A percentile compares a stretch with the other conserved stretches of the same genome.
phyloP scores from a whole-genome alignment of 2,329 filamentous ascomycete genomes.

The Verticillium albo-atrum region DNA sequence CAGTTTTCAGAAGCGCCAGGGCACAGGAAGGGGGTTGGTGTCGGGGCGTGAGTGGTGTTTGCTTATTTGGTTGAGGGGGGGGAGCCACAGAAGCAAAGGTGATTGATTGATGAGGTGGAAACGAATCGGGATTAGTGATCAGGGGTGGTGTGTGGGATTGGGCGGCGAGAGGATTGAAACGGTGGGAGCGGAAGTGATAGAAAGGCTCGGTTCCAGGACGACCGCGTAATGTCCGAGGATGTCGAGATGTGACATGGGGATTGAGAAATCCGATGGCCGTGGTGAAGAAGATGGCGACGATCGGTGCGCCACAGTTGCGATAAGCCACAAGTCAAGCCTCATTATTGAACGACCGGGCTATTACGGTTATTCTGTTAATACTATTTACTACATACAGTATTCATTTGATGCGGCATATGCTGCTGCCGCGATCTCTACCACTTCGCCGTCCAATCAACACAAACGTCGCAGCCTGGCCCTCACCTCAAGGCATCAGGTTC shows the following conservation, averaged over 20 bases:
- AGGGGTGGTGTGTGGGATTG: neutral
- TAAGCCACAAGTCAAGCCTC: neutral
- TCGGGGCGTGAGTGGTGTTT: neutral
- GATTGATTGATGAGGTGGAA: neutral
- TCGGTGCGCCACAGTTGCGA: neutral
- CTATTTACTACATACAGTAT: neutral
- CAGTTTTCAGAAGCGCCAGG: neutral
- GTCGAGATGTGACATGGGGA: neutral
- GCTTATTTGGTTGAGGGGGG: neutral
- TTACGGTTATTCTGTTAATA: neutral
- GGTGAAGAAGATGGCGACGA: neutral
- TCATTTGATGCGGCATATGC: neutral
- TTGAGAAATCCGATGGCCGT: neutral
- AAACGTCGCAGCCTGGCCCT: neutral
- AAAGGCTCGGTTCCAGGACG: neutral
- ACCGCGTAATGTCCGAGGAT: neutral
- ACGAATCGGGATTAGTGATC: neutral
- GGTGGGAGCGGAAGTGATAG: neutral
- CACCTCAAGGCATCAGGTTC: neutral
- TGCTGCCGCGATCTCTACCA: neutral
- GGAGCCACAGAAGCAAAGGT: neutral
- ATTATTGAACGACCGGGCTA: neutral
- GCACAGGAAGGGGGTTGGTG: neutral
- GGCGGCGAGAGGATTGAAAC: neutral
- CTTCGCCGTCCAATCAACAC: too few relatives aligned